Conservation (phyloP, 768 basidiomycete genomes). For the Inosperma sp. region DNA sequence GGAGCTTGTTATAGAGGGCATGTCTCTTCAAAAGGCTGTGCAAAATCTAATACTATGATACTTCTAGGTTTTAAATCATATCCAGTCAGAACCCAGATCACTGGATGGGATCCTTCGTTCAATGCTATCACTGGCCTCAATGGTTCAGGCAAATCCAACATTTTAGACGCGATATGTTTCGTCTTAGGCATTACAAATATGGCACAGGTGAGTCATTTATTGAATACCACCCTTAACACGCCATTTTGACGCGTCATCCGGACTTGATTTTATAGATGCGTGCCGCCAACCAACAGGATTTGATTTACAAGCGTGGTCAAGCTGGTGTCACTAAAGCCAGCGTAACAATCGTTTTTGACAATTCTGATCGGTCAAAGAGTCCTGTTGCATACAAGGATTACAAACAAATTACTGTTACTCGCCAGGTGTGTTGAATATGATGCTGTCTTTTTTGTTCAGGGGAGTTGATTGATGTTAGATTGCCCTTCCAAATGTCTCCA, state of each 20-base stretch:
- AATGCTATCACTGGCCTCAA: constrained; percentile 97
- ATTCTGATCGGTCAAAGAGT: constrained; percentile 80
- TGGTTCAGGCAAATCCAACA: constrained; percentile 98
- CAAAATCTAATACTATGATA: not conserved
- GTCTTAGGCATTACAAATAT: constrained; percentile 97
- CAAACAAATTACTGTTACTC: constrained; percentile 92
- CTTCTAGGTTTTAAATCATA: constrained; percentile 91
- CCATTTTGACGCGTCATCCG: constrained; percentile 13
- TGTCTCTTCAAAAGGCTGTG: not conserved
- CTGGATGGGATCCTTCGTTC: constrained; percentile 96
- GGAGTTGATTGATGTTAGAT: constrained; percentile 48
- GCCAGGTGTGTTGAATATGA: constrained; percentile 59
- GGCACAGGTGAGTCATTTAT: constrained; percentile 58
- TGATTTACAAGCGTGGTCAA: constrained; percentile 99
- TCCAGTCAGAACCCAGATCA: constrained; percentile 91
- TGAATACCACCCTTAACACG: not conserved
- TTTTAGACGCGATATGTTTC: constrained; percentile 98
- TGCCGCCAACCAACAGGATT: constrained; percentile 91
- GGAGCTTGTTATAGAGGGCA: constrained; percentile 91
- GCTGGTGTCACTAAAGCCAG: constrained; percentile 96
- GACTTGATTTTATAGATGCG: constrained; percentile 65
- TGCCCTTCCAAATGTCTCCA: constrained; percentile 87
- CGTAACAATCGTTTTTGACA: constrained; percentile 98
- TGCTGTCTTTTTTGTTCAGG: not conserved
- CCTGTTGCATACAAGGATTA: constrained; percentile 77